These are phyloP conservation scores for Pleurotus tuber-regium DNA, from an alignment of 768 basidiomycete species.

Conservation along the genomic window DNA sequence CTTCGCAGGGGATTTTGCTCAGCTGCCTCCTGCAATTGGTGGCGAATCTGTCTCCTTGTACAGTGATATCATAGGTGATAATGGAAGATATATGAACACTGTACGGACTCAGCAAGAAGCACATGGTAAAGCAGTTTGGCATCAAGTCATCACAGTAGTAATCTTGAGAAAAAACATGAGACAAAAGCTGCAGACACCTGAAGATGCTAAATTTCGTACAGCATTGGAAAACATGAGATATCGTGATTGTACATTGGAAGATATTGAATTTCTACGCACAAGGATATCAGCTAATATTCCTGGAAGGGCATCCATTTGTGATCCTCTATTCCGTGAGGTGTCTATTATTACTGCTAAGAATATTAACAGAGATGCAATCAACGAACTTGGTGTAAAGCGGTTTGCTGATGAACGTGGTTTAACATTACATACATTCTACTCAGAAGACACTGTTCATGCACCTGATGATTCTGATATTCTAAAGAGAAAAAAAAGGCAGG, in stretches of 20 bases:
- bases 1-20: slow-evolving; percentile 33
- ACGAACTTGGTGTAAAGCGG: slow-evolving; percentile 22
- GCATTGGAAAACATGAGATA: slow-evolving; percentile 30
- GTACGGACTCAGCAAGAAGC: slow-evolving; percentile 15
- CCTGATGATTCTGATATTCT: slow-evolving; percentile 1
- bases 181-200: slow-evolving; percentile 18
- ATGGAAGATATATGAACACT: slow-evolving; percentile 2
- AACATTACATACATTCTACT: slow-evolving; percentile 23
- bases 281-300: slow-evolving; percentile 13
- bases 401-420: slow-evolving; percentile 30
- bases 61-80: slow-evolving; percentile 11
- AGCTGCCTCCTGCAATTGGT: slow-evolving; percentile 26
- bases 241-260: slow-evolving; percentile 27
- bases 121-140: slow-evolving; percentile 29
- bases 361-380: slow-evolving; percentile 28
- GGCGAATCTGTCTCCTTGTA: slow-evolving; percentile 18
- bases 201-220: slow-evolving; percentile 25
- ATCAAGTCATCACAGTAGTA: slow-evolving; percentile 28
- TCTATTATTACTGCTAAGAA: slow-evolving; percentile 32
- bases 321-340: slow-evolving; percentile 23
- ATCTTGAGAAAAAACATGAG: slow-evolving; percentile 32
- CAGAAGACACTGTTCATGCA: slow-evolving; percentile 13
- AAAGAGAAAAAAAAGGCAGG: neutral
- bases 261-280: slow-evolving; percentile 27
- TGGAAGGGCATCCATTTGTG: slow-evolving; percentile 11